Evolutionary conservation across 129 eudicot species (phyloP), one percentile per base, ranked within the genome.

Genomic region (Artemisia annua): DNA sequence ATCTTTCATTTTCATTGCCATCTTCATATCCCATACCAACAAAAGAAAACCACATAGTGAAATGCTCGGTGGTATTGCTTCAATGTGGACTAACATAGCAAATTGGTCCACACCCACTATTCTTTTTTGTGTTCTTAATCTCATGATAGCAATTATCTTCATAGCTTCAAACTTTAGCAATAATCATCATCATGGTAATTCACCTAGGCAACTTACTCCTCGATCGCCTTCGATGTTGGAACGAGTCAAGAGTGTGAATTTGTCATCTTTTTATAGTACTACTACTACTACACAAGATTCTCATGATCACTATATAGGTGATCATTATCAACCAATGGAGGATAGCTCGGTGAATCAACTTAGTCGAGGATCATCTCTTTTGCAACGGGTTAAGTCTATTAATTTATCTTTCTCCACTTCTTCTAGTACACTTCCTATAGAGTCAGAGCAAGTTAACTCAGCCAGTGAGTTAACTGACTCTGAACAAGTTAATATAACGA

Each of bases 71-170:
- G 61, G 54, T 18, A 74, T 77, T 26, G 48, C 82, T 59, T 64
- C 81, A 44, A 71, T 66, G 57, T 82, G 61, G 72, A 46, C 76
- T 61, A 79, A 63, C 66, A 68, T 79, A 44, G 62, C 77, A 1
- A 56, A 78, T 64, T 83, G 87, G 88, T 75, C 75, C 48, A 89
- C 89, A 4, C 91, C 96, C 26, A 54, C 84, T 3, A n/a, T 77
- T 62, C 83, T 89, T n/a, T 89, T 89, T 75, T 86, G 89, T 78
- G 43, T 84, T 68, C 73, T 90, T 19, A 87, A 90, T 80, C 80
- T 90, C 73, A 71, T 74, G 77, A 85, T 90, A 58, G 83, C 60
- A 58, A 63, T 81, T 59, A 85, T 90, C 13, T 83, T 82, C 81
- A 50, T 87, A n/a, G 78, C 72, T 43, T 86, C 88, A 16, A 74